Evolutionary conservation across 2,329 filamentous ascomycete genomes (phyloP).

Genomic region (Aspergillus sp.): DNA sequence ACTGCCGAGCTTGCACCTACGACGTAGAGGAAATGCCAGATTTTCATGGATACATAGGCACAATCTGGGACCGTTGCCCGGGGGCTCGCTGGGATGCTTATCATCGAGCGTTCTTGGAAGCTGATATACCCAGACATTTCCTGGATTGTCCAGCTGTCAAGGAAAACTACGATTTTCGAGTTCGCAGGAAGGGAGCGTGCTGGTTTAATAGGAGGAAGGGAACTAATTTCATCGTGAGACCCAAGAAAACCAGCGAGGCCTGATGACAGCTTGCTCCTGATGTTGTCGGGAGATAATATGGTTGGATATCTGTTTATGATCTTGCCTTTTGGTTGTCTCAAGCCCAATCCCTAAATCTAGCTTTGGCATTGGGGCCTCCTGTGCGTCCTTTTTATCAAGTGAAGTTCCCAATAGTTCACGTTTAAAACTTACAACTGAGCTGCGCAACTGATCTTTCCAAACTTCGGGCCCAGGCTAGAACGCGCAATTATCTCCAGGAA

Average conservation of each 20-base stretch:
- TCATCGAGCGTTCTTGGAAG: background rate
- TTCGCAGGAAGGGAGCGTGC: too few species aligned
- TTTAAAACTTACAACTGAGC: too few species aligned
- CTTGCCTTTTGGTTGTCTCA: too few species aligned
- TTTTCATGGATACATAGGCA: background rate
- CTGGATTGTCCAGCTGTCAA: background rate
- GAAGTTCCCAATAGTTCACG: too few species aligned
- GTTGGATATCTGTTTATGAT: too few species aligned
- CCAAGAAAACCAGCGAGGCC: background rate
- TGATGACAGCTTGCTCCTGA: background rate
- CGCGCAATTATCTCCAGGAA: too few species aligned
- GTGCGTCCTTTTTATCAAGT: rapidly evolving
- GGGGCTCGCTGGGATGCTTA: background rate
- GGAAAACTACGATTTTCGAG: background rate
- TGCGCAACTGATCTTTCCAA: too few species aligned
- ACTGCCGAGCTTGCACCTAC: constrained; percentile 12
- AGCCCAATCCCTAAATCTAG: too few species aligned
- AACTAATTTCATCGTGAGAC: background rate
- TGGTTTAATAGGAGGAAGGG: too few species aligned
- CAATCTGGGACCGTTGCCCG: background rate
- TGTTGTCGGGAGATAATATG: too few species aligned
- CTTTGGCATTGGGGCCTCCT: too few species aligned
- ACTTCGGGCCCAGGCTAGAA: too few species aligned
- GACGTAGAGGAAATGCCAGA: background rate
- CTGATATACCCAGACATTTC: background rate